Evolutionary conservation across 1,284 basidiomycete species (phyloP).

Genomic region (Sanghuangporus sanghuang): DNA sequence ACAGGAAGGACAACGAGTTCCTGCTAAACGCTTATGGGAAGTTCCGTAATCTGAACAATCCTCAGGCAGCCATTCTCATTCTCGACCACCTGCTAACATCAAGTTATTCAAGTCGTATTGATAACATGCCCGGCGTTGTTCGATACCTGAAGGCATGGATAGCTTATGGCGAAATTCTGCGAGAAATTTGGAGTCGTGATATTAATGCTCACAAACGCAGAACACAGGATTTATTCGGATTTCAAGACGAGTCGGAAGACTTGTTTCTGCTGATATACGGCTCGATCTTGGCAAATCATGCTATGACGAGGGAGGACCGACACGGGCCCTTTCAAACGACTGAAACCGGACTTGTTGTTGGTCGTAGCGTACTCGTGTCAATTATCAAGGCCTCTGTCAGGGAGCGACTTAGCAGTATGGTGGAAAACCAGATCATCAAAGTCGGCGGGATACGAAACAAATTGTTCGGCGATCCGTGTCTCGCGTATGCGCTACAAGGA

Average conservation of each 20-base stretch:
- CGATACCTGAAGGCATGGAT: constrained; percentile 8
- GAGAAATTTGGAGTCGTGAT: neutral
- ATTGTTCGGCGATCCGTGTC: constrained; percentile 9
- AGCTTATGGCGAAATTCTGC: constrained; percentile 7
- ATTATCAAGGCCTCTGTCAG: constrained; percentile 4
- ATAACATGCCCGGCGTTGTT: neutral
- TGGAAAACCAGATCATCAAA: neutral
- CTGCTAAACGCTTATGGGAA: neutral
- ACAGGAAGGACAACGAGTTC: neutral
- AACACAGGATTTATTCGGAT: constrained; percentile 12
- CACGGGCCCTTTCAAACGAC: neutral
- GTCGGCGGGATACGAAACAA: neutral
- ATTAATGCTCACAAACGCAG: neutral
- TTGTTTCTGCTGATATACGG: neutral
- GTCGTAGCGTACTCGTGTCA: neutral
- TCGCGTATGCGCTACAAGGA: neutral
- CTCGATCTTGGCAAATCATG: constrained; percentile 5
- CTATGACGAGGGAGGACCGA: neutral
- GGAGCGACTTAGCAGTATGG: neutral
- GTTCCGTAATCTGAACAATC: neutral
- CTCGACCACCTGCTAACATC: constrained; percentile 11
- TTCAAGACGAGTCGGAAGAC: neutral
- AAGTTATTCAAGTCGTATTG: neutral
- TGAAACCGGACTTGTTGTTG: neutral
- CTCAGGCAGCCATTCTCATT: constrained; percentile 3